Conservation (phyloP, 75 land plant genomes). For the Picea sitchensis region DNA sequence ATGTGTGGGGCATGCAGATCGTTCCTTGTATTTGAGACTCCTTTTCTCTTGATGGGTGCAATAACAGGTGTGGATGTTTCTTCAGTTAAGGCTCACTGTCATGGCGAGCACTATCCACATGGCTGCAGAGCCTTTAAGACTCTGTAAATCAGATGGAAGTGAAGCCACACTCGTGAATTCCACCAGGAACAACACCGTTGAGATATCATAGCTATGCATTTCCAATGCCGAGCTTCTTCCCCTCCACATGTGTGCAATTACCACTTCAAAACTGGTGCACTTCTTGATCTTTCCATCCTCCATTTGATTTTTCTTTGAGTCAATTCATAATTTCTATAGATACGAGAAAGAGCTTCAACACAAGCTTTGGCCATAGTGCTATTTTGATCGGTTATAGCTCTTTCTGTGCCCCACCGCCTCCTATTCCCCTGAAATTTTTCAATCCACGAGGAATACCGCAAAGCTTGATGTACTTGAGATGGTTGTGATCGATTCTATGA, state of each 20-base stretch:
- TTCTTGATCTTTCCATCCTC: background rate
- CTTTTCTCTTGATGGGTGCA: no score
- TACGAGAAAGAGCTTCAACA: slow-evolving; percentile 29
- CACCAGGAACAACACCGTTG: slow-evolving; percentile 38
- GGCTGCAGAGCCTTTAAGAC: no score
- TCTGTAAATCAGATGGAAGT: no score
- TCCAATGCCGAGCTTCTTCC: slow-evolving; percentile 19
- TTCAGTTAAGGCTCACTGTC: no score
- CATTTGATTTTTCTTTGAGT: slow-evolving; percentile 20
- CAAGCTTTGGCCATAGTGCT: background rate
- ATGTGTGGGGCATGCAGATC: no score
- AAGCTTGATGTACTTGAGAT: slow-evolving; percentile 24
- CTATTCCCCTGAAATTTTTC: background rate
- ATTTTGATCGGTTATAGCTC: background rate
- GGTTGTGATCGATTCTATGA: slow-evolving; percentile 33
- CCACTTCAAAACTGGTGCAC: slow-evolving; percentile 36
- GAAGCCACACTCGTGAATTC: no score
- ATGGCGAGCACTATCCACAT: no score
- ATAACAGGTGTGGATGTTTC: no score
- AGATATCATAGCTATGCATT: background rate
- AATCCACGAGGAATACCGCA: background rate
- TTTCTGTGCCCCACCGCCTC: background rate
- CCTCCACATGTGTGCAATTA: slow-evolving; percentile 48
- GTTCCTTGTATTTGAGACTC: no score
- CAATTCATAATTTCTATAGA: slow-evolving; percentile 10